A percentile compares a stretch with the other conserved stretches of the same genome.
phyloP scores from a whole-genome alignment of 257 asterid genomes.

The Solanum arcanum region DNA sequence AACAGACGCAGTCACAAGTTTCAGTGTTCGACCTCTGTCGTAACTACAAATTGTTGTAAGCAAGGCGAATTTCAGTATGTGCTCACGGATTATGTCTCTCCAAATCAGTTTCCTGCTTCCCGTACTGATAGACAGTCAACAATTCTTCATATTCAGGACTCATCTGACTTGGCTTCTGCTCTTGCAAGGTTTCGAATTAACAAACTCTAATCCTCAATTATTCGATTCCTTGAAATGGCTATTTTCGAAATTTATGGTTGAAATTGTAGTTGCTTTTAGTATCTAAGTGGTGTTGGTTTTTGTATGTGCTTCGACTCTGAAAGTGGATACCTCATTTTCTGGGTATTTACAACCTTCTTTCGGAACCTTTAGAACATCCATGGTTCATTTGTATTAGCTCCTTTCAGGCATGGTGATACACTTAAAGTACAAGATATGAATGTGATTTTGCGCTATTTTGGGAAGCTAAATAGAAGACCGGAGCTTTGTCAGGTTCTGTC shows the following conservation, averaged over 20 bases:
- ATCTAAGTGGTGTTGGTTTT: neutral
- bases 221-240: neutral
- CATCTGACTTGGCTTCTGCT: constrained; percentile 62
- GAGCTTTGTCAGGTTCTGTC: constrained; percentile 68
- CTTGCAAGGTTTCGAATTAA: constrained; percentile 42
- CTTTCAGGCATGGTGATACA: constrained; percentile 53
- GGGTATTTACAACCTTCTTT: neutral
- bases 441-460: constrained; percentile 73
- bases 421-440: constrained; percentile 72
- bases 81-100: constrained; percentile 5
- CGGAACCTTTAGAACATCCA: neutral
- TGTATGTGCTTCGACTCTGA: neutral
- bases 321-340: neutral
- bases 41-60: constrained; percentile 6
- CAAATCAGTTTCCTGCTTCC: constrained; percentile 16
- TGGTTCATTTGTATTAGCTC: neutral
- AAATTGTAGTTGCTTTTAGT: neutral
- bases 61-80: constrained; percentile 12
- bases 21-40: neutral
- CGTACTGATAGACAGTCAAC: constrained; percentile 37
- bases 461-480: constrained; percentile 52
- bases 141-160: constrained; percentile 49
- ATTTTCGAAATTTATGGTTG: too few relatives aligned
- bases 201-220: neutral
- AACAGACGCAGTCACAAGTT: neutral